phyloP scores from a whole-genome alignment of 495 filamentous ascomycete species.

The Annulohypoxylon nitens region DNA sequence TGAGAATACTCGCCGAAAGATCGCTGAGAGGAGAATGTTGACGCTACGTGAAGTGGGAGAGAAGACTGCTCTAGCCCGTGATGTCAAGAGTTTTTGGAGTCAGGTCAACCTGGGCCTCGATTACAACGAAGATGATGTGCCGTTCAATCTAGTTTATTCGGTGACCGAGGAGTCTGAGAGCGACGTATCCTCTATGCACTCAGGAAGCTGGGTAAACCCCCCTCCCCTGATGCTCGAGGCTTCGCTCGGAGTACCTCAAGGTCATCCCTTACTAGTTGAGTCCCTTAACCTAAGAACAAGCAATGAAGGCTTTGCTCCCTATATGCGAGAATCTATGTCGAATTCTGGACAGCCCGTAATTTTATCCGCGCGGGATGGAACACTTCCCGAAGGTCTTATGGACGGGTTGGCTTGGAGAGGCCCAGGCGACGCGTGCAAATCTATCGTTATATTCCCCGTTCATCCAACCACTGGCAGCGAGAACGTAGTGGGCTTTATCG shows the following conservation, averaged over 20 bases:
- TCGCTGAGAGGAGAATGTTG: slow-evolving; percentile 75
- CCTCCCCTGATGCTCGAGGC: slow-evolving; percentile 72
- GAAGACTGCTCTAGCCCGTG: slow-evolving; percentile 73
- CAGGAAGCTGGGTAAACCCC: slow-evolving; percentile 65
- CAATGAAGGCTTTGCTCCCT: slow-evolving; percentile 72
- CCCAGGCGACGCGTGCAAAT: slow-evolving; percentile 72
- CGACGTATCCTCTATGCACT: slow-evolving; percentile 72
- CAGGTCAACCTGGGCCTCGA: slow-evolving; percentile 69
- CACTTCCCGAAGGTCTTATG: slow-evolving; percentile 68
- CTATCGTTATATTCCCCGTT: slow-evolving; percentile 76
- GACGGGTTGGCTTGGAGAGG: slow-evolving; percentile 73
- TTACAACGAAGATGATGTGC: slow-evolving; percentile 72
- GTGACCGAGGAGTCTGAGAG: slow-evolving; percentile 70
- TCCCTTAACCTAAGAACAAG: slow-evolving; percentile 71
- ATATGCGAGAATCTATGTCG: slow-evolving; percentile 76
- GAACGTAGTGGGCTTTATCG: slow-evolving; percentile 73
- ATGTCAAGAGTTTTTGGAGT: slow-evolving; percentile 73
- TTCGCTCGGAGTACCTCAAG: slow-evolving; percentile 70
- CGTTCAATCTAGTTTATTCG: slow-evolving; percentile 75
- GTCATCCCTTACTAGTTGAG: slow-evolving; percentile 66
- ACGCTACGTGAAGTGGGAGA: slow-evolving; percentile 78
- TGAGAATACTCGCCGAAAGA: slow-evolving; percentile 74
- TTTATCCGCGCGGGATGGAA: slow-evolving; percentile 68
- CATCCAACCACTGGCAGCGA: slow-evolving; percentile 75
- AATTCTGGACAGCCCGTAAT: slow-evolving; percentile 66